These are phyloP conservation scores for Candida quercuum DNA, from an alignment of 805 yeast species.

Conservation along the genomic window DNA sequence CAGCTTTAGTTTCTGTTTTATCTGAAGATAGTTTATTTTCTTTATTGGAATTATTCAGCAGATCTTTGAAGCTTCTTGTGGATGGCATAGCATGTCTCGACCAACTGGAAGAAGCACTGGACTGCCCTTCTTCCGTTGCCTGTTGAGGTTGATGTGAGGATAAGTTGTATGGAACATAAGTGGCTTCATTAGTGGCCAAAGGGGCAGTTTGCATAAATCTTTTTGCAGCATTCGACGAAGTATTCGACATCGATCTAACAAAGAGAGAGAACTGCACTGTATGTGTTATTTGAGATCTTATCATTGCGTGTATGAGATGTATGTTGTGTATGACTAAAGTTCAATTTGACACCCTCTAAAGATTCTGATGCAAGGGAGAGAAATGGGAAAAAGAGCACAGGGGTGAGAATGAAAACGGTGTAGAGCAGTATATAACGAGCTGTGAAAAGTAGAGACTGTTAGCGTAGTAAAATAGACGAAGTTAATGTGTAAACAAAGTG, in stretches of 20 bases:
- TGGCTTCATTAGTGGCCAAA: constrained; percentile 11
- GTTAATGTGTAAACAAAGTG: too few relatives aligned
- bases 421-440: too few relatives aligned
- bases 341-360: too few relatives aligned
- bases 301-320: constrained; percentile 4
- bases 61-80: constrained; percentile 23
- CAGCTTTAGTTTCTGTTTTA: constrained; percentile 4
- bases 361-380: too few relatives aligned
- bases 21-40: constrained; percentile 7
- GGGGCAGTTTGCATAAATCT: constrained; percentile 28
- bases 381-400: too few relatives aligned
- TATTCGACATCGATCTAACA: constrained; percentile 12
- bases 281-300: constrained; percentile 9
- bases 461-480: too few relatives aligned
- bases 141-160: constrained; percentile 4
- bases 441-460: too few relatives aligned
- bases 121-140: not conserved
- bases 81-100: constrained; percentile 23
- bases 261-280: constrained; percentile 2
- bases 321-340: not conserved
- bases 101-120: constrained; percentile 13
- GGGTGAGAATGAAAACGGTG: too few relatives aligned
- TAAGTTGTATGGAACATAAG: constrained; percentile 17
- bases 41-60: too few relatives aligned
- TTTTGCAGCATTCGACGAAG: constrained; percentile 16